Evolutionary conservation across 2,329 filamentous ascomycete genomes (phyloP).

Genomic region (Penicillium sp.): DNA sequence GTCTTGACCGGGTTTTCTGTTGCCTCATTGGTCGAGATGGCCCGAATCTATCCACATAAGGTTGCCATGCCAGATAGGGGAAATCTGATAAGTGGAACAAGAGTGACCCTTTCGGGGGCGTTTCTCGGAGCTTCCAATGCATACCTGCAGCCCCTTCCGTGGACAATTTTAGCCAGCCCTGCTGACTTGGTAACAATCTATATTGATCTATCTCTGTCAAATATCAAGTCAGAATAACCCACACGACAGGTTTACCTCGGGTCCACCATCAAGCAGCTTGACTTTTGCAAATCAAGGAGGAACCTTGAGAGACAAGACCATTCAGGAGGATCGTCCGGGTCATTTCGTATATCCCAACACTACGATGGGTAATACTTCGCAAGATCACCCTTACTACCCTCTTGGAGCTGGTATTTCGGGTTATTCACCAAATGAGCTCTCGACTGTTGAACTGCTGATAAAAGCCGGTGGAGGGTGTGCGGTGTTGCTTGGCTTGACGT

Average conservation of each 20-base stretch:
- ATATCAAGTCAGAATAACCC: too few species aligned
- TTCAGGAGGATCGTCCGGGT: too few species aligned
- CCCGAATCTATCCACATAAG: too few species aligned
- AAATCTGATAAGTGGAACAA: background rate
- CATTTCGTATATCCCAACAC: background rate
- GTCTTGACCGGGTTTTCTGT: background rate
- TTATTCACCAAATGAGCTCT: constrained; percentile 62
- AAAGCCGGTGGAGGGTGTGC: constrained; percentile 55
- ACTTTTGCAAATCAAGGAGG: background rate
- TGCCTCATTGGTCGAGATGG: too few species aligned
- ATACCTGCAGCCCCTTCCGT: too few species aligned
- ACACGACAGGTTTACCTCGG: too few species aligned
- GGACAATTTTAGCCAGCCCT: too few species aligned
- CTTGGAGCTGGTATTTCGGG: constrained; percentile 54
- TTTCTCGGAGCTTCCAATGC: too few species aligned
- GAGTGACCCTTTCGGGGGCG: too few species aligned
- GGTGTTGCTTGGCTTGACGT: constrained; percentile 53
- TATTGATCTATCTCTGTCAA: too few species aligned
- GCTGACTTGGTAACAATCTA: too few species aligned
- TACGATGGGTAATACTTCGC: constrained; percentile 3
- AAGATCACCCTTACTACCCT: constrained; percentile 65
- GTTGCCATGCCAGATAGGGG: constrained; percentile 5
- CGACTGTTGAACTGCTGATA: constrained; percentile 53
- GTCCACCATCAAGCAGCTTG: too few species aligned
- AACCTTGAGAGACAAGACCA: background rate